These are phyloP conservation scores for Russula vinacea DNA, from an alignment of 768 basidiomycete genomes.

Conservation along the genomic window DNA sequence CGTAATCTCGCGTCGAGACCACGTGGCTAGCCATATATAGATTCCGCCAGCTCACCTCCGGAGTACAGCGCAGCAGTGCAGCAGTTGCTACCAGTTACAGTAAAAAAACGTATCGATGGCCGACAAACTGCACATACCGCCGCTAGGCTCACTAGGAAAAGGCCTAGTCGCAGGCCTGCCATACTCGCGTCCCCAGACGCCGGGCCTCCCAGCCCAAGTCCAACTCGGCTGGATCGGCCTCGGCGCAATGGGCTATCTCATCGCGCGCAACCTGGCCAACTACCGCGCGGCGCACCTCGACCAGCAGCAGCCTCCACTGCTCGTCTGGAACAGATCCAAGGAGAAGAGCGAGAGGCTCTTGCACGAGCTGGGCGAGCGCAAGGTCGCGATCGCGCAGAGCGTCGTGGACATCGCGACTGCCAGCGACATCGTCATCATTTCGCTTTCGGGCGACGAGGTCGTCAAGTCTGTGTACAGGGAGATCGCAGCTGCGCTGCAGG, in stretches of 20 bases:
- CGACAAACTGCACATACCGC: constrained; percentile 7
- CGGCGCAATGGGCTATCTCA: constrained; percentile 69
- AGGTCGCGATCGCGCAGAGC: constrained; percentile 51
- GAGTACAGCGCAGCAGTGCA: no score
- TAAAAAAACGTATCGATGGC: constrained; percentile 18
- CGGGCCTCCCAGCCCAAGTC: constrained; percentile 35
- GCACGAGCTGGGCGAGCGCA: constrained; percentile 52
- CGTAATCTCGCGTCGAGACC: constrained; percentile 15
- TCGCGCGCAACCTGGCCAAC: constrained; percentile 77
- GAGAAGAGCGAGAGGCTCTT: constrained; percentile 58
- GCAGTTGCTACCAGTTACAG: not conserved
- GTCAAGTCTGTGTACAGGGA: constrained; percentile 61
- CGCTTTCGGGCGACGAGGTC: constrained; percentile 66
- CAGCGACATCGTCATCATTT: constrained; percentile 74
- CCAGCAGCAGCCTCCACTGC: constrained; percentile 48
- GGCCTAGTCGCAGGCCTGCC: constrained; percentile 35
- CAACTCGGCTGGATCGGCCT: constrained; percentile 52
- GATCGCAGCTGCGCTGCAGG: constrained; percentile 55
- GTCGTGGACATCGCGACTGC: constrained; percentile 25
- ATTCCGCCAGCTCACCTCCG: no score
- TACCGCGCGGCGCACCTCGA: constrained; percentile 41
- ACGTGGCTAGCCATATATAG: constrained; percentile 16
- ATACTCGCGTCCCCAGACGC: constrained; percentile 61
- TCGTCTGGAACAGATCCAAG: constrained; percentile 73
- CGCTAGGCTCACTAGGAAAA: constrained; percentile 24